Evolutionary conservation across 148 eudicot genomes (phyloP), one percentile per base, ranked within the genome.

Genomic region (Polygonum aviculare): DNA sequence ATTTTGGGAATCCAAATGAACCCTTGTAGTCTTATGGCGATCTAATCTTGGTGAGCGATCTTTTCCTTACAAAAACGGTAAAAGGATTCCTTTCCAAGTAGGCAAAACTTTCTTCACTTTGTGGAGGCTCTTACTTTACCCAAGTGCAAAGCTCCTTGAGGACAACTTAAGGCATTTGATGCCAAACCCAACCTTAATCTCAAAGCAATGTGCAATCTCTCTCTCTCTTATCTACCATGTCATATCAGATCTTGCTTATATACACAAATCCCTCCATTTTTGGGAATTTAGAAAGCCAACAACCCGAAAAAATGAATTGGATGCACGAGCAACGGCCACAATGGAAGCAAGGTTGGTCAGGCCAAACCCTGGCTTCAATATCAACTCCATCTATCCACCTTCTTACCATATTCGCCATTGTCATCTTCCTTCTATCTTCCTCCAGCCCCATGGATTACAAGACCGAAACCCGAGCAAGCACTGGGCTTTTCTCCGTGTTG

Each of bases 311-410:
- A 72, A 90, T 92, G 90, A 90, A 86, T 15, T 76, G 83, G 85
- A 72, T 78, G 44, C 74, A 83, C 16, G 79, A 73, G 77, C 78
- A 80, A 39, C 86, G 85, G 81, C 82, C 80, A 62, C 86, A 80
- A 55, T 83, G 85, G 88, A 87, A 81, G 70, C 85, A 83, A 50
- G 79, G 85, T 12, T 86, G 86, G 89, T 79, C 69, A 75, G 36
- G 59, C 54, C 82, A 83, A 73, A 74, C 88, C 11, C 33, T 82
- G 71, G 47, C 84, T 16, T 82, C 90, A n/a, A 45, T 84, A 60
- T 88, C 92, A 47, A 67, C 85, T 33, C 92, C 91, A 15, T 88
- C 96, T 0, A 57, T 89, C 11, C 98, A 86, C 39, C 73, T 93
- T 78, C 72, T 93, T 3, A 86, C 85, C n/a, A 52, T 93, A 55